Percentiles rank a stretch among this genome's conserved stretches.
Conservation (phyloP, 2,329 filamentous ascomycete genomes). For the Aspergillus udagawae region DNA sequence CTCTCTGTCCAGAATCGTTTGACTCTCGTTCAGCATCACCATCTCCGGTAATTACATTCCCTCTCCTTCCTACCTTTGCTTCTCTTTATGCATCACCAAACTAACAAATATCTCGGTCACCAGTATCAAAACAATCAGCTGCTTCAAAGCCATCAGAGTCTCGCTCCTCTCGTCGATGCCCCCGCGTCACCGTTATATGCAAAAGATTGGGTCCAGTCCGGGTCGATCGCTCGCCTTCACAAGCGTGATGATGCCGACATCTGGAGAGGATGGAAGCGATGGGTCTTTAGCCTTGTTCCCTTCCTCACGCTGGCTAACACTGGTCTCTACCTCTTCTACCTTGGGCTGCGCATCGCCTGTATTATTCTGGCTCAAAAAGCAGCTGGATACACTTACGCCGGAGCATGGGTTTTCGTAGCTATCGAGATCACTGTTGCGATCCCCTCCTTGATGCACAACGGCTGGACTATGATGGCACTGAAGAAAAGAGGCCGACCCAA, state of each 20-base stretch:
- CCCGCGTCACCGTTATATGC: conserved; percentile 26
- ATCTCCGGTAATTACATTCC: conserved; percentile 27
- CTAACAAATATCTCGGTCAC: not conserved
- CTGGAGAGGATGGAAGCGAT: conserved; percentile 36
- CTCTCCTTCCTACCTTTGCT: conserved; percentile 11
- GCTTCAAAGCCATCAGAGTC: not conserved
- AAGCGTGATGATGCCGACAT: conserved; percentile 36
- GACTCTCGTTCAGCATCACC: conserved; percentile 30
- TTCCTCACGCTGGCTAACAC: conserved; percentile 34
- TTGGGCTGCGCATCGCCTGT: conserved; percentile 50
- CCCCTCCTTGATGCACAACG: conserved; percentile 54
- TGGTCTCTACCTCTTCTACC: conserved; percentile 43
- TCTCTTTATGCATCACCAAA: not conserved
- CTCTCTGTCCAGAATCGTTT: conserved; percentile 17
- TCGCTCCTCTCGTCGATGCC: conserved; percentile 26
- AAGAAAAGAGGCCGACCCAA: conserved; percentile 53
- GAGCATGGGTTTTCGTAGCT: conserved; percentile 56
- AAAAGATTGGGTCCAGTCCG: conserved; percentile 36
- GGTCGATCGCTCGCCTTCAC: conserved; percentile 33
- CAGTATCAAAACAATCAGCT: not conserved
- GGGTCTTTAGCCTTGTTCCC: conserved; percentile 31
- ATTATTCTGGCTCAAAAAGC: conserved; percentile 50
- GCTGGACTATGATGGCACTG: conserved; percentile 55
- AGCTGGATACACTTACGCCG: conserved; percentile 39
- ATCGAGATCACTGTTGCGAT: conserved; percentile 53